phyloP scores from a whole-genome alignment of 2,329 filamentous ascomycete species.

The Botryosphaeria dothidea region DNA sequence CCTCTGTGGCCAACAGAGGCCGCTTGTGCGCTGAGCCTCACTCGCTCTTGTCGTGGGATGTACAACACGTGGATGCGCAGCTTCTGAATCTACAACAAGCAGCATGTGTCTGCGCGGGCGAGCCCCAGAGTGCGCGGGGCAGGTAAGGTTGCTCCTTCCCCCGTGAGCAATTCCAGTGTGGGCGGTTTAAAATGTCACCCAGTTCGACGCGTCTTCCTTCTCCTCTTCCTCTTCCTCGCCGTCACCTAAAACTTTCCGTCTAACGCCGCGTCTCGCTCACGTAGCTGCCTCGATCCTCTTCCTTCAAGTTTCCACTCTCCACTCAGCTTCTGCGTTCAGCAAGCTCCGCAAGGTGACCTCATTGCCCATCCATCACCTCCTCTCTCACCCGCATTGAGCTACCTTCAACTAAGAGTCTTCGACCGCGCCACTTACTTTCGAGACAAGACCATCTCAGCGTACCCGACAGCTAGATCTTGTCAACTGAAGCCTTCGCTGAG shows the following conservation, averaged over 20 bases:
- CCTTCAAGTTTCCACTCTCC: neutral
- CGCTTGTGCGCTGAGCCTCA: neutral
- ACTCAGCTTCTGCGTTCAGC: neutral
- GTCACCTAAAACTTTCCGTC: too few relatives aligned
- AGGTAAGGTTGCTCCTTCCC: neutral
- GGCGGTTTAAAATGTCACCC: neutral
- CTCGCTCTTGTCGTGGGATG: neutral
- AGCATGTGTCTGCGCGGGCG: neutral
- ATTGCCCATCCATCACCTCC: neutral
- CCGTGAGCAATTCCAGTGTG: neutral
- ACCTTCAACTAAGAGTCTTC: neutral
- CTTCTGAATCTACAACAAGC: neutral
- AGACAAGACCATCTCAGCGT: neutral
- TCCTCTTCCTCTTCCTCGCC: neutral
- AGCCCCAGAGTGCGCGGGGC: neutral
- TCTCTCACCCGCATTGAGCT: neutral
- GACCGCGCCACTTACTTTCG: neutral
- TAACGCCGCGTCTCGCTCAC: neutral
- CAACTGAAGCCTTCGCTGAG: neutral
- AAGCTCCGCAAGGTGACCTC: neutral
- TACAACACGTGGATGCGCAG: neutral
- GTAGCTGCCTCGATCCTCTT: neutral
- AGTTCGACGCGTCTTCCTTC: neutral
- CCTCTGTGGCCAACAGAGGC: neutral
- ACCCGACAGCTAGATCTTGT: neutral